Evolutionary conservation across 192 early-diverging fungal species (phyloP).

Genomic region (Backusella morwellensis): DNA sequence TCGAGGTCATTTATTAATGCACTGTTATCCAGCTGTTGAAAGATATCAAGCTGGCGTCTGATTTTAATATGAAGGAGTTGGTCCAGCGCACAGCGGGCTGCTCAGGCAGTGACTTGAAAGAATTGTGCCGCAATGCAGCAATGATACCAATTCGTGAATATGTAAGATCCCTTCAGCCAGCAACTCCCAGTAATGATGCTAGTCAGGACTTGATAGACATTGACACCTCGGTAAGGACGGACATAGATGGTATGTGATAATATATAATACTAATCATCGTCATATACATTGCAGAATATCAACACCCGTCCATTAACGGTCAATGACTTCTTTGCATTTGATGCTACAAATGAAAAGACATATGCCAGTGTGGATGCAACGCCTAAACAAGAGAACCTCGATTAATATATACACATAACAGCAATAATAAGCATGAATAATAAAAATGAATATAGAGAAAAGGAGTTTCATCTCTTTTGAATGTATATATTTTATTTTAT

Average conservation of each 20-base stretch:
- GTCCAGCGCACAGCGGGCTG: constrained; percentile 76
- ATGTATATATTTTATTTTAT: not conserved
- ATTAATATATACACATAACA: constrained; percentile 7
- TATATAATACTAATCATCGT: not conserved
- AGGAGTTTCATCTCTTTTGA: not conserved
- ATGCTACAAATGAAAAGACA: constrained; percentile 18
- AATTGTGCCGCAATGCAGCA: constrained; percentile 93
- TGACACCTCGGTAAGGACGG: constrained; percentile 17
- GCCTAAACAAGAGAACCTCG: constrained; percentile 20
- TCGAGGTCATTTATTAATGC: too few species aligned
- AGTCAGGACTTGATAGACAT: constrained; percentile 24
- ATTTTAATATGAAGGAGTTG: constrained; percentile 69
- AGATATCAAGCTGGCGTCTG: constrained; percentile 58
- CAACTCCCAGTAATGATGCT: constrained; percentile 10
- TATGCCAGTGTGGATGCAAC: not conserved
- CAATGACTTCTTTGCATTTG: constrained; percentile 20
- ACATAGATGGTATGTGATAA: not conserved
- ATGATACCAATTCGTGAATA: constrained; percentile 93
- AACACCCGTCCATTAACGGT: constrained; percentile 23
- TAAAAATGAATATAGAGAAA: not conserved
- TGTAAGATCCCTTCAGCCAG: constrained; percentile 50
- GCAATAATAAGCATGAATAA: not conserved
- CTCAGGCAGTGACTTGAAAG: constrained; percentile 95
- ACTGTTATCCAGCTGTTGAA: constrained; percentile 62
- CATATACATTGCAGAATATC: constrained; percentile 13